Conservation (phyloP, 805 yeast genomes). For the Candida yuanshanica region DNA sequence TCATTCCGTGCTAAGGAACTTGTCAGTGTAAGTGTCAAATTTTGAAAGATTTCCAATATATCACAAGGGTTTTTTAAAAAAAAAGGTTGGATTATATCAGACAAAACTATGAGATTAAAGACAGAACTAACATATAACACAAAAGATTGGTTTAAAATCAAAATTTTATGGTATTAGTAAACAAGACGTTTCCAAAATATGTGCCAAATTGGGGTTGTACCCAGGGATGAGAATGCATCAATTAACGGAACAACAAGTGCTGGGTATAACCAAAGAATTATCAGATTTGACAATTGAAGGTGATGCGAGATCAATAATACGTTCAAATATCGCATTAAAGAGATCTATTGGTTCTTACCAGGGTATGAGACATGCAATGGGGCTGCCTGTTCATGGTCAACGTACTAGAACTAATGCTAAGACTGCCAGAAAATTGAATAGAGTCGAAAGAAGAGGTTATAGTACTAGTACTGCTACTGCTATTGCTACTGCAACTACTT, state of each 20-base stretch:
- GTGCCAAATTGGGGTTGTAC: conserved; percentile 85
- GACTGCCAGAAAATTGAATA: conserved; percentile 85
- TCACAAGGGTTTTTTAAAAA: too few relatives aligned
- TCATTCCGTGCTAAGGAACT: conserved; percentile 25
- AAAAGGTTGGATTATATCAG: neutral
- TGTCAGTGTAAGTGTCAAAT: conserved; percentile 18
- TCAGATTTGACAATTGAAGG: conserved; percentile 81
- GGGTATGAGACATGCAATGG: conserved; percentile 86
- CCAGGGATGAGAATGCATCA: conserved; percentile 95
- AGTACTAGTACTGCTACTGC: too few relatives aligned
- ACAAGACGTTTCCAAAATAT: conserved; percentile 62
- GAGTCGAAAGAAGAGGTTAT: conserved; percentile 55
- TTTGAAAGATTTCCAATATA: too few relatives aligned
- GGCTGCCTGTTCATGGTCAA: conserved; percentile 84
- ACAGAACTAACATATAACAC: neutral
- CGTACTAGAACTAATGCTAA: conserved; percentile 84
- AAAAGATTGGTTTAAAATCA: conserved; percentile 59
- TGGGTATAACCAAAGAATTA: conserved; percentile 83
- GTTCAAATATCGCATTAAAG: conserved; percentile 74
- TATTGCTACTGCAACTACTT: conserved; percentile 8
- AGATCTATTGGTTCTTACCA: conserved; percentile 76
- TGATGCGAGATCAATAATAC: conserved; percentile 63
- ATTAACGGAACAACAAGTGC: conserved; percentile 77
- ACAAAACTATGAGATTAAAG: neutral
- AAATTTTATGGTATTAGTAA: conserved; percentile 87